A percentile compares a stretch with the other conserved stretches of the same genome.
Conservation (phyloP, 306 rosid genomes). For the Dalbergia oliveri region DNA sequence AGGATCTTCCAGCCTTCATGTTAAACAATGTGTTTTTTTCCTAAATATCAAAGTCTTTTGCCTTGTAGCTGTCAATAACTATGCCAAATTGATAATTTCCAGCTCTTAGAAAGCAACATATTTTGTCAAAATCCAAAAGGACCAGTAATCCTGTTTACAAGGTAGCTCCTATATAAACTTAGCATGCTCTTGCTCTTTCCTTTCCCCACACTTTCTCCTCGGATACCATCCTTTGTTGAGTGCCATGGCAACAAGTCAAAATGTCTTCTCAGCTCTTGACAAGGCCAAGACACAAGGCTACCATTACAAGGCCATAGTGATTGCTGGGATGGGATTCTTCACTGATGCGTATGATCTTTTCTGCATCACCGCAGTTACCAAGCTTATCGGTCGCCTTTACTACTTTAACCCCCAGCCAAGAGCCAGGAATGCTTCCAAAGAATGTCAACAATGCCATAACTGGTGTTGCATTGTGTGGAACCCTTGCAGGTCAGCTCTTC, state of each 20-base stretch:
- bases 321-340: slow-evolving; percentile 76
- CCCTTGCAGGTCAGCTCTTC: slow-evolving; percentile 66
- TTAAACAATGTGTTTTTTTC: slow-evolving; percentile 25
- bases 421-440: slow-evolving; percentile 57
- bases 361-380: slow-evolving; percentile 63
- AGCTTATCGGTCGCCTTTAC: slow-evolving; percentile 67
- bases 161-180: slow-evolving; percentile 11
- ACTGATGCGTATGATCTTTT: slow-evolving; percentile 75
- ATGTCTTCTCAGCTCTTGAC: slow-evolving; percentile 61
- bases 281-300: slow-evolving; percentile 66
- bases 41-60: slow-evolving; percentile 41
- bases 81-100: slow-evolving; percentile 5
- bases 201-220: slow-evolving; percentile 11
- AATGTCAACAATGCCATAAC: slow-evolving; percentile 62
- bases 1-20: neutral
- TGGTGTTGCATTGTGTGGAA: slow-evolving; percentile 64
- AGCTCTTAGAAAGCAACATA: slow-evolving; percentile 39
- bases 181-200: neutral
- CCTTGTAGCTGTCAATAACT: slow-evolving; percentile 36
- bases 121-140: slow-evolving; percentile 36
- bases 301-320: slow-evolving; percentile 64
- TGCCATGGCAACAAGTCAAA: slow-evolving; percentile 51
- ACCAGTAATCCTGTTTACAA: slow-evolving; percentile 18
- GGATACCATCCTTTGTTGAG: slow-evolving; percentile 26
- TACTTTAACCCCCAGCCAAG: slow-evolving; percentile 49